Conservation (phyloP, 441 rosid genomes). For the Aleurites moluccanus region DNA sequence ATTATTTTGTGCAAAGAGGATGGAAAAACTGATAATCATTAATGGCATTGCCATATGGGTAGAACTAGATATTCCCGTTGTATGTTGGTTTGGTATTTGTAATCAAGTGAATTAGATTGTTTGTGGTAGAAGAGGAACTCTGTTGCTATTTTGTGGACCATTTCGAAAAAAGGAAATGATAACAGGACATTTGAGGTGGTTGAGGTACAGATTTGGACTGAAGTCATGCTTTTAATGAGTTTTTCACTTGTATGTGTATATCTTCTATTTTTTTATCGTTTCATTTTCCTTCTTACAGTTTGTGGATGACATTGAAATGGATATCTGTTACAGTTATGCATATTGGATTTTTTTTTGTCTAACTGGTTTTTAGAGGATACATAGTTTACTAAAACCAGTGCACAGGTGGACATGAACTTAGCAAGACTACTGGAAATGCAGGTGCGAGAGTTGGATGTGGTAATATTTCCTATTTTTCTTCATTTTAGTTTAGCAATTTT, state of each 20-base stretch:
- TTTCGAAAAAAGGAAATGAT: background rate
- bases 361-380: background rate
- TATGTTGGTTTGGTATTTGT: background rate
- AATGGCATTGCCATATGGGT: background rate
- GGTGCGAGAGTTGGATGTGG: slow-evolving; percentile 96
- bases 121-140: background rate
- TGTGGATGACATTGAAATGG: background rate
- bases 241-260: background rate
- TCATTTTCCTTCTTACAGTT: background rate
- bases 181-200: background rate
- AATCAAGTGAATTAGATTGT: background rate
- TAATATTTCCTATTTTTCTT: slow-evolving; percentile 30
- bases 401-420: slow-evolving; percentile 91
- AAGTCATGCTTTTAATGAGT: background rate
- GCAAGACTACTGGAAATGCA: slow-evolving; percentile 84
- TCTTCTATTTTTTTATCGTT: slow-evolving; percentile 1
- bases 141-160: background rate
- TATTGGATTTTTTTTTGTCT: background rate
- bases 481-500: background rate
- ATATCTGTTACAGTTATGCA: background rate
- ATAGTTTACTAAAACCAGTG: slow-evolving; percentile 18
- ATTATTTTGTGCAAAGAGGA: background rate
- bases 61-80: background rate
- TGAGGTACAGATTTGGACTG: background rate
- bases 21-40: background rate